Base-by-base conservation (phyloP, 352 stramenopile species). In the Pythium apleroticum region DNA sequence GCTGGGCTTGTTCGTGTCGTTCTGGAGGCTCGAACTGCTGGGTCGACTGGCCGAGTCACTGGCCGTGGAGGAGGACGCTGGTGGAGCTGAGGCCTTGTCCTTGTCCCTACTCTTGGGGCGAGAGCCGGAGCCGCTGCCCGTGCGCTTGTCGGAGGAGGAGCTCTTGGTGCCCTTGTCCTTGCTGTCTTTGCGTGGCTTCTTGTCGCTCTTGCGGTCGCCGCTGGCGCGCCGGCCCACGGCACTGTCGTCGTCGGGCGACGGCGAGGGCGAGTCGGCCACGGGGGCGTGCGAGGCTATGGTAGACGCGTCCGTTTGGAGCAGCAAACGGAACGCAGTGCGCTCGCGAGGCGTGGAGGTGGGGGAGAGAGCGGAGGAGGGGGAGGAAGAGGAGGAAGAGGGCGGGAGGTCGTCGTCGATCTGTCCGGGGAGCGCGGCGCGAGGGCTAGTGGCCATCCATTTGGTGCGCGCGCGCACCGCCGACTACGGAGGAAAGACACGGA, bases 381-480 rank as follows among this genome's bases (percentile, higher is more conserved):
- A 35, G 6, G 59, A 59, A 10, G 12, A 31, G 2, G 58, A 52
- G 8, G 49, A 30, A 45, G 20, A 48, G 22, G 57, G 17, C 35
- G 57, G 20, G 28, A 55, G 27, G 50, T 66, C 60, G 60, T 66
- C 60, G 60, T 60, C 60, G 60, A 66, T 66, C 52, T 66, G 60
- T 60, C 60, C 60, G 48, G 60, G 60, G 35, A 66, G 52, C 41
- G 52, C 50, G 48, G 56, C 52, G 50, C 60, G 60, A 45, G 50
- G 60, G n/a, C 60, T 66, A 66, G 60, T 66, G 50, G 60, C 60
- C 60, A 66, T 66, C 49, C 60, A 66, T 66, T 66, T 45, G 57
- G 57, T 63, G 57, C 57, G 57, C 46, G 57, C 46, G 45, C 59
- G 59, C 59, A 65, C 59, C 59, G 59, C 55, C 55, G 37, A 41